Conservation (phyloP, 371 early-diverging fungal species). For the Haplosporangium sp. region DNA sequence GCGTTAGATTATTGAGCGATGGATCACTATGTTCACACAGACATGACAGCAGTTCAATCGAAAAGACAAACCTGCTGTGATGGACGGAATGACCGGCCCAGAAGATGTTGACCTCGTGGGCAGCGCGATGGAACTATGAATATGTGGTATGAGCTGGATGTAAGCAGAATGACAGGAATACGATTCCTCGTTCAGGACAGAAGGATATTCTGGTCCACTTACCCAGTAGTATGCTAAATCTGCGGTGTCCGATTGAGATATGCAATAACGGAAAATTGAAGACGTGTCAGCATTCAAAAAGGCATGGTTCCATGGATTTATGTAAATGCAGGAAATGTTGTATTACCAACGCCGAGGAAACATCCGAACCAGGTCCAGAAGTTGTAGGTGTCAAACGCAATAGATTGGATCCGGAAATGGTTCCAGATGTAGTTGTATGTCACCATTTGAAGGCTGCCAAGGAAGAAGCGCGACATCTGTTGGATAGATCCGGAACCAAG, state of each 20-base stretch:
- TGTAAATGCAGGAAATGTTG: neutral
- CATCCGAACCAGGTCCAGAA: conserved; percentile 62
- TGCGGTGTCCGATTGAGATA: neutral
- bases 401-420: conserved; percentile 55
- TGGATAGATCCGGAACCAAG: conserved; percentile 63
- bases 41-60: too few species aligned
- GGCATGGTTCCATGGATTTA: neutral
- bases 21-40: too few species aligned
- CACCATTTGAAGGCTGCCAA: conserved; percentile 56
- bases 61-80: conserved; percentile 53
- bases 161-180: neutral
- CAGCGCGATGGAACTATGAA: conserved; percentile 62
- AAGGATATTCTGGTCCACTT: too few species aligned
- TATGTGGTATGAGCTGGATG: neutral
- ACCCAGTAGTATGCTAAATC: conserved; percentile 64
- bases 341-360: conserved; percentile 58
- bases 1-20: neutral
- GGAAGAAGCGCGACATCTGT: conserved; percentile 62
- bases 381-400: conserved; percentile 56
- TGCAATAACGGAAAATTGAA: neutral
- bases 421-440: conserved; percentile 63
- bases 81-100: conserved; percentile 65
- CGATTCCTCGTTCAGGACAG: too few species aligned
- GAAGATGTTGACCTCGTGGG: conserved; percentile 66
- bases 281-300: neutral